A percentile compares a stretch with the other conserved stretches of the same genome.
These are phyloP conservation scores for Vitis rotundifolia DNA, from an alignment of 164 flowering plant genomes.

Conservation along the genomic window DNA sequence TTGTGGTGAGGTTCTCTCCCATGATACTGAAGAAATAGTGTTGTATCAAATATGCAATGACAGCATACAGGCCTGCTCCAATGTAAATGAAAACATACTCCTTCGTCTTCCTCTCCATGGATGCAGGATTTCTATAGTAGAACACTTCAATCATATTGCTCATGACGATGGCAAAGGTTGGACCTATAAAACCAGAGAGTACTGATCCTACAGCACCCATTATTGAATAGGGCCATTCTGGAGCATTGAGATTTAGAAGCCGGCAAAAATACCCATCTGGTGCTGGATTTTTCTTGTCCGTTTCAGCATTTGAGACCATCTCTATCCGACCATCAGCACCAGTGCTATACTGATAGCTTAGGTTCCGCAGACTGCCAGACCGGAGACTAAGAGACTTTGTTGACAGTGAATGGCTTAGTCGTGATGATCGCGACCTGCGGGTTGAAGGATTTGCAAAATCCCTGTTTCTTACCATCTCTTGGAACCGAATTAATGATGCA, in stretches of 20 bases:
- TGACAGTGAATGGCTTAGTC: slow-evolving; percentile 91
- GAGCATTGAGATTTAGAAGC: slow-evolving; percentile 82
- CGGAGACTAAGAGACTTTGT: slow-evolving; percentile 92
- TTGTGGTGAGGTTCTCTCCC: slow-evolving; percentile 96
- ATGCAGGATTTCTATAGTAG: slow-evolving; percentile 69
- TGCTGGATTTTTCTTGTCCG: slow-evolving; percentile 74
- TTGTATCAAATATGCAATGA: slow-evolving; percentile 83
- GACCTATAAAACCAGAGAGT: slow-evolving; percentile 90
- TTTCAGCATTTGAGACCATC: slow-evolving; percentile 93
- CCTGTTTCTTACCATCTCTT: slow-evolving; percentile 78
- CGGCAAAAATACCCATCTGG: slow-evolving; percentile 81
- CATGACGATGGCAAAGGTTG: slow-evolving; percentile 97
- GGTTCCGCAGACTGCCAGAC: slow-evolving; percentile 87
- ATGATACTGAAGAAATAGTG: slow-evolving; percentile 96
- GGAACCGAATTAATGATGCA: slow-evolving; percentile 85
- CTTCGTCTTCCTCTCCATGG: slow-evolving; percentile 86
- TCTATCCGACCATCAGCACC: slow-evolving; percentile 97
- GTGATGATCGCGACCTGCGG: slow-evolving; percentile 70
- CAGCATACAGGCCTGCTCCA: slow-evolving; percentile 92
- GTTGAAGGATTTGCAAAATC: slow-evolving; percentile 76
- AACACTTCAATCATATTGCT: slow-evolving; percentile 98
- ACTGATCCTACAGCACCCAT: slow-evolving; percentile 91
- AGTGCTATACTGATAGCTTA: slow-evolving; percentile 93
- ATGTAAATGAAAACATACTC: slow-evolving; percentile 89
- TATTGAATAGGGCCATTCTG: slow-evolving; percentile 96